A percentile compares a stretch with the other conserved stretches of the same genome.
Evolutionary conservation across 1,284 basidiomycete species (phyloP).

Genomic region (Fistulinella staudtii): DNA sequence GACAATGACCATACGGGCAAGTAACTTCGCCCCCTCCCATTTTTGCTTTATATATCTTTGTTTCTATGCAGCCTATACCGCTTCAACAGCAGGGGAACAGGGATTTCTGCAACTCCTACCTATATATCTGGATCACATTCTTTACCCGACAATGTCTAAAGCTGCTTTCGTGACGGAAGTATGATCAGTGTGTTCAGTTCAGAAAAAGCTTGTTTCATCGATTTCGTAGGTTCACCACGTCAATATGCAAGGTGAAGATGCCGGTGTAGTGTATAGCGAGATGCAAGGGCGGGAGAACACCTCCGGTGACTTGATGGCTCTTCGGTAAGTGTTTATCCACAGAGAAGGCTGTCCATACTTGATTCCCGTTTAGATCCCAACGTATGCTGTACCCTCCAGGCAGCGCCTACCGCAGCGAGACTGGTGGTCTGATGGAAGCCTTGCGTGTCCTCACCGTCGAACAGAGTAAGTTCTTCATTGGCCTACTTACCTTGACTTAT

Average conservation of each 20-base stretch:
- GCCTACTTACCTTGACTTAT: constrained; percentile 7
- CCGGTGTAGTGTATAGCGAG: constrained; percentile 95
- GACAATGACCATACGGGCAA: constrained; percentile 75
- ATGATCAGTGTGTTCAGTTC: constrained; percentile 9
- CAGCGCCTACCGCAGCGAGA: constrained; percentile 94
- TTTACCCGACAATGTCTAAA: constrained; percentile 93
- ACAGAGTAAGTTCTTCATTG: constrained; percentile 61
- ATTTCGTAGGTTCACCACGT: constrained; percentile 80
- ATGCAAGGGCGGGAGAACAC: constrained; percentile 99
- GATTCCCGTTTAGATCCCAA: constrained; percentile 55
- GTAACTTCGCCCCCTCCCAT: background rate
- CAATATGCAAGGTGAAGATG: constrained; percentile 86
- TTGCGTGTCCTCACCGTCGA: constrained; percentile 84
- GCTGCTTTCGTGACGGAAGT: constrained; percentile 92
- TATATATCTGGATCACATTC: constrained; percentile 95
- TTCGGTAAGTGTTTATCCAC: constrained; percentile 50
- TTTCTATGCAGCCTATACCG: constrained; percentile 70
- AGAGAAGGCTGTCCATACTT: constrained; percentile 2
- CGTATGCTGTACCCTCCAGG: constrained; percentile 75
- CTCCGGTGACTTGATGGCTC: constrained; percentile 84
- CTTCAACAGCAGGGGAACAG: constrained; percentile 95
- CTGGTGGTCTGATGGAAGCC: constrained; percentile 93
- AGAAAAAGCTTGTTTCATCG: background rate
- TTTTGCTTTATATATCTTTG: background rate
- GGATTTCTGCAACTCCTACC: constrained; percentile 95